Evolutionary conservation across 805 yeast genomes (phyloP).

Genomic region (Vanderwaltozyma tropicalis): DNA sequence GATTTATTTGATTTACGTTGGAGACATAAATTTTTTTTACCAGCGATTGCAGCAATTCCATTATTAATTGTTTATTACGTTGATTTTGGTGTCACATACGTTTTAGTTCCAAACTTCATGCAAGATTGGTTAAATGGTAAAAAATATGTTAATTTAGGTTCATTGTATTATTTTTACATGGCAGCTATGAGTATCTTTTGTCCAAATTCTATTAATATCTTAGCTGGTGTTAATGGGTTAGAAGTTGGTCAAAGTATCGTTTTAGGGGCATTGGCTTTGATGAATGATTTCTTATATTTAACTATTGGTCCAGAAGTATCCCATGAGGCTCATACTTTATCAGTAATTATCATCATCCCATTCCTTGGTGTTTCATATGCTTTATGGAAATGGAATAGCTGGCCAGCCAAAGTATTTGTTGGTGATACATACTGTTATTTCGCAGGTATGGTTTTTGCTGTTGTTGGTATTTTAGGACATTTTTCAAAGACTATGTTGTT

Average conservation of each 20-base stretch:
- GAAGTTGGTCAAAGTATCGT: constrained; percentile 93
- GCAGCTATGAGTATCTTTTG: constrained; percentile 84
- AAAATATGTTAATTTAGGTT: constrained; percentile 57
- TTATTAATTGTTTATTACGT: constrained; percentile 82
- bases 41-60: constrained; percentile 91
- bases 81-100: constrained; percentile 85
- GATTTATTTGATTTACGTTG: constrained; percentile 93
- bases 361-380: constrained; percentile 77
- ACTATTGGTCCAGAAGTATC: constrained; percentile 45
- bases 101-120: constrained; percentile 68
- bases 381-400: constrained; percentile 71
- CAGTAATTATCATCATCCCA: constrained; percentile 72
- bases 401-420: constrained; percentile 86
- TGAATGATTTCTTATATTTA: constrained; percentile 70
- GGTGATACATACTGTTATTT: constrained; percentile 98
- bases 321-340: constrained; percentile 70
- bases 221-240: constrained; percentile 93
- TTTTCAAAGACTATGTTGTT: constrained; percentile 85
- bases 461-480: constrained; percentile 92
- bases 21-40: constrained; percentile 94
- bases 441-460: constrained; percentile 98
- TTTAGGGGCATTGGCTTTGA: constrained; percentile 54
- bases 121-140: constrained; percentile 30
- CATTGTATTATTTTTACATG: constrained; percentile 80
- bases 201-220: constrained; percentile 89